These are phyloP conservation scores for Amoebophrya sp. DNA, from an alignment of 169 alveolate genomes.

Conservation along the genomic window DNA sequence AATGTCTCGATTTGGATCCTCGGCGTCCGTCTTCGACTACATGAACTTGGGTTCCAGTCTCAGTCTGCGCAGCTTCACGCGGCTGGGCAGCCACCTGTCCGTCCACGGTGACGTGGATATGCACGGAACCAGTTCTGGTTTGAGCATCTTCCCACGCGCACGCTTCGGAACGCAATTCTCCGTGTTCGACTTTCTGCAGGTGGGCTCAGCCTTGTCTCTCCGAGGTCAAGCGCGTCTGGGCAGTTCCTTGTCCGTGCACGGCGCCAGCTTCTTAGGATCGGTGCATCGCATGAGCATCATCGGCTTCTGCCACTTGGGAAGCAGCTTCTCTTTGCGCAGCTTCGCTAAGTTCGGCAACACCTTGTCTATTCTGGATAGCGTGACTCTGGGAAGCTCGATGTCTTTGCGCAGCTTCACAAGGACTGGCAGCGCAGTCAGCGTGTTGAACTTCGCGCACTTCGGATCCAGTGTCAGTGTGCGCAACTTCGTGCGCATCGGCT, in stretches of 20 bases:
- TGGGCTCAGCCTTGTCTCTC: conserved; percentile 2
- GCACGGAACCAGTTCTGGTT: not conserved
- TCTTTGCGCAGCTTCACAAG: conserved; percentile 21
- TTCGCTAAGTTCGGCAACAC: conserved; percentile 24
- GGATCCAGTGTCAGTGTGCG: not conserved
- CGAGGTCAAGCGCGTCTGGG: conserved; percentile 15
- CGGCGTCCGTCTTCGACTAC: not conserved
- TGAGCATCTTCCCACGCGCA: not conserved
- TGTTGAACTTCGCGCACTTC: not conserved
- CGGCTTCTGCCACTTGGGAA: conserved; percentile 24
- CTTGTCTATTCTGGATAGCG: not conserved
- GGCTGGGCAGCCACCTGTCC: conserved; percentile 27
- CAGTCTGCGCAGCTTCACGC: not conserved
- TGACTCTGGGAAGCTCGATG: not conserved
- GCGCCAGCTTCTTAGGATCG: not conserved
- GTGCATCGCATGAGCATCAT: not conserved
- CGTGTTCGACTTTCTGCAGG: conserved; percentile 18
- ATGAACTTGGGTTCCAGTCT: not conserved
- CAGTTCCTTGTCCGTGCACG: not conserved
- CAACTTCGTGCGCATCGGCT: conserved; percentile 20
- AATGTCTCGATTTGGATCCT: not conserved
- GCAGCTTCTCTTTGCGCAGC: conserved; percentile 18
- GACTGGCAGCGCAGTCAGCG: not conserved
- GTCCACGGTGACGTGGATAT: conserved; percentile 18
- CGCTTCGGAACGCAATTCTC: not conserved